Percentiles rank a stretch among this genome's conserved stretches.
phyloP scores from a whole-genome alignment of 306 rosid genomes.

The Quercus rubra region DNA sequence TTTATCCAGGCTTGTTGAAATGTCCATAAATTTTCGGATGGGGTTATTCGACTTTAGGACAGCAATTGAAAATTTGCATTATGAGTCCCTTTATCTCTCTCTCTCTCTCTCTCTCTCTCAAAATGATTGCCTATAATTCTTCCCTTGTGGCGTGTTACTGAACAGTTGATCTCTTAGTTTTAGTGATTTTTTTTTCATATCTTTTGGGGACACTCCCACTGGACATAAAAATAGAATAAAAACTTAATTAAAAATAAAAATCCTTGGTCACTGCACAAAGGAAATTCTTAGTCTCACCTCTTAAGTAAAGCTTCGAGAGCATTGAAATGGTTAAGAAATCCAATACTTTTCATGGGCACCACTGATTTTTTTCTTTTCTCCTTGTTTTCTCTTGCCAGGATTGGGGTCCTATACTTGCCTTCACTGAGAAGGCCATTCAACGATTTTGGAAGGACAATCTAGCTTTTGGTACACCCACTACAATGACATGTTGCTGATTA shows the following conservation, averaged over 20 bases:
- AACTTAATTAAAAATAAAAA: too few relatives aligned
- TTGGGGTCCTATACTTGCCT: conserved; percentile 58
- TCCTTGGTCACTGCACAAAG: neutral
- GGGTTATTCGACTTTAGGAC: conserved; percentile 22
- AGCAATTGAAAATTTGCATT: neutral
- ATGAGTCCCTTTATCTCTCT: neutral
- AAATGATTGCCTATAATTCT: neutral
- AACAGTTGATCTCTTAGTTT: neutral
- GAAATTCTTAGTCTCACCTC: neutral
- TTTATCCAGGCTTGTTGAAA: conserved; percentile 14
- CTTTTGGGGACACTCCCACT: neutral
- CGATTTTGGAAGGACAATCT: conserved; percentile 50
- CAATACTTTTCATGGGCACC: neutral
- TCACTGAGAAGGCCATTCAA: conserved; percentile 55
- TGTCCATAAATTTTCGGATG: conserved; percentile 9
- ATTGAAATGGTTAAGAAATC: neutral
- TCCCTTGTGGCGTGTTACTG: neutral
- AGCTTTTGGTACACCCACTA: conserved; percentile 42
- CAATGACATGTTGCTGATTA: conserved; percentile 29
- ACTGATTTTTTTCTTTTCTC: conserved; percentile 7
- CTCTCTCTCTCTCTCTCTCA: neutral
- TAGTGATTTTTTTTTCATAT: neutral
- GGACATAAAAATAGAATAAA: neutral
- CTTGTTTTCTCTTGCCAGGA: conserved; percentile 44
- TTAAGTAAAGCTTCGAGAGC: neutral